phyloP scores from a whole-genome alignment of 495 filamentous ascomycete genomes.

The Staphylotrichum longicolle region DNA sequence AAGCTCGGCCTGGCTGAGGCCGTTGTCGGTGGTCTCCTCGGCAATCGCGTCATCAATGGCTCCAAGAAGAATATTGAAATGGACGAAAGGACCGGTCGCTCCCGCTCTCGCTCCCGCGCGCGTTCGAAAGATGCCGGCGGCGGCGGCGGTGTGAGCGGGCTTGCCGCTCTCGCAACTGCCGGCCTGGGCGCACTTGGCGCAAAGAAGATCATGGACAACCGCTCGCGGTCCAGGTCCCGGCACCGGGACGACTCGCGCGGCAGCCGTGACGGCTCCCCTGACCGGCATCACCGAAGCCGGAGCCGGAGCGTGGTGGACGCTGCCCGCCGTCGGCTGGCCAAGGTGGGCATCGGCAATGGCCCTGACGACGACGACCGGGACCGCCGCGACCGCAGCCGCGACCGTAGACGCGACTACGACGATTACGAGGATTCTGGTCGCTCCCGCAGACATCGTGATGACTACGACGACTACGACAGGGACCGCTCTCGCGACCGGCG shows the following conservation, averaged over 20 bases:
- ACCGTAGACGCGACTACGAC: conserved; percentile 31
- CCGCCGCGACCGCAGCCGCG: conserved; percentile 31
- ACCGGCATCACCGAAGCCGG: conserved; percentile 43
- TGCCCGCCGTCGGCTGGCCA: conserved; percentile 46
- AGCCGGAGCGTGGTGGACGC: conserved; percentile 51
- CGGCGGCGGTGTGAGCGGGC: conserved; percentile 49
- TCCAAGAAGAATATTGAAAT: conserved; percentile 60
- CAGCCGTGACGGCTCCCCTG: conserved; percentile 42
- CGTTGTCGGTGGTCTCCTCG: conserved; percentile 78
- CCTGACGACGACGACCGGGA: conserved; percentile 46
- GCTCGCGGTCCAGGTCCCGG: conserved; percentile 62
- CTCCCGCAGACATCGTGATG: conserved; percentile 36
- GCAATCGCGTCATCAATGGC: conserved; percentile 78
- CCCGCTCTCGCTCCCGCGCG: conserved; percentile 52
- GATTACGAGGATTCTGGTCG: conserved; percentile 36
- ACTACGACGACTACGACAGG: conserved; percentile 54
- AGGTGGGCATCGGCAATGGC: conserved; percentile 46
- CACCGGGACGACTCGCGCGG: conserved; percentile 51
- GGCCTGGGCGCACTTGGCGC: conserved; percentile 75
- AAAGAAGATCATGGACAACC: conserved; percentile 71
- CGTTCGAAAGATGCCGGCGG: conserved; percentile 46
- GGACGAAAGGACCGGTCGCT: conserved; percentile 50
- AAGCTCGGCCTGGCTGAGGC: conserved; percentile 68
- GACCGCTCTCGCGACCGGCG: conserved; percentile 31
- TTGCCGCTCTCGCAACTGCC: conserved; percentile 68